Evolutionary conservation across 768 basidiomycete genomes (phyloP).

Genomic region (Lepiota venenata): DNA sequence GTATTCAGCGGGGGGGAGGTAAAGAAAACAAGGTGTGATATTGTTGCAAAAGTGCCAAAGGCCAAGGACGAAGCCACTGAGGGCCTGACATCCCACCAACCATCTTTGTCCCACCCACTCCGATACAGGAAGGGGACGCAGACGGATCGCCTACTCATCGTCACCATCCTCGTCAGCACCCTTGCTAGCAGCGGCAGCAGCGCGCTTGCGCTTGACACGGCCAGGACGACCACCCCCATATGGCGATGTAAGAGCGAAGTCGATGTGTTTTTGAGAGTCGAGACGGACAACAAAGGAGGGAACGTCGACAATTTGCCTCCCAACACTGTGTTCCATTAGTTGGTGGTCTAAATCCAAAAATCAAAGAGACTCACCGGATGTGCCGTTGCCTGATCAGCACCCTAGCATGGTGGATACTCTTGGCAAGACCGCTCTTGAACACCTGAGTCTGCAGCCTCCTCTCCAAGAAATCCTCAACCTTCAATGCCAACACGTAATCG

Average conservation of each 20-base stretch:
- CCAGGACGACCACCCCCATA: conserved; percentile 94
- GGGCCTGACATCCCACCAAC: not conserved
- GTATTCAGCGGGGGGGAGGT: not conserved
- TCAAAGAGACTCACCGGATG: conserved; percentile 70
- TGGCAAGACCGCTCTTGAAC: conserved; percentile 97
- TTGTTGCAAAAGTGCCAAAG: conserved; percentile 1
- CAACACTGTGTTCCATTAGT: conserved; percentile 55
- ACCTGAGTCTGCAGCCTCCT: conserved; percentile 98
- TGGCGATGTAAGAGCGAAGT: conserved; percentile 96
- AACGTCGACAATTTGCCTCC: conserved; percentile 98
- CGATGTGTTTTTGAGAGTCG: conserved; percentile 99
- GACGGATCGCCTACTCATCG: conserved; percentile 53
- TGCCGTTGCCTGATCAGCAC: conserved; percentile 97
- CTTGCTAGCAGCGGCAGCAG: conserved; percentile 87
- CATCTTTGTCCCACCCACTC: not conserved
- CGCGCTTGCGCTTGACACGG: conserved; percentile 99
- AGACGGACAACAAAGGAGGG: conserved; percentile 99
- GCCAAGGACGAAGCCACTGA: not conserved
- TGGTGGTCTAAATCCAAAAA: not conserved
- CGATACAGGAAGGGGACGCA: conserved; percentile 18
- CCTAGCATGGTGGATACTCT: conserved; percentile 98
- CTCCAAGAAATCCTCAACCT: conserved; percentile 99
- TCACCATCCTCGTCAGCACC: conserved; percentile 88
- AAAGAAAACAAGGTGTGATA: not conserved
- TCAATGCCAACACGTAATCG: conserved; percentile 99